Percentiles rank a stretch among this genome's conserved stretches.
phyloP scores from a whole-genome alignment of 345 rosid species.

The Erysimum cheiranthoides region DNA sequence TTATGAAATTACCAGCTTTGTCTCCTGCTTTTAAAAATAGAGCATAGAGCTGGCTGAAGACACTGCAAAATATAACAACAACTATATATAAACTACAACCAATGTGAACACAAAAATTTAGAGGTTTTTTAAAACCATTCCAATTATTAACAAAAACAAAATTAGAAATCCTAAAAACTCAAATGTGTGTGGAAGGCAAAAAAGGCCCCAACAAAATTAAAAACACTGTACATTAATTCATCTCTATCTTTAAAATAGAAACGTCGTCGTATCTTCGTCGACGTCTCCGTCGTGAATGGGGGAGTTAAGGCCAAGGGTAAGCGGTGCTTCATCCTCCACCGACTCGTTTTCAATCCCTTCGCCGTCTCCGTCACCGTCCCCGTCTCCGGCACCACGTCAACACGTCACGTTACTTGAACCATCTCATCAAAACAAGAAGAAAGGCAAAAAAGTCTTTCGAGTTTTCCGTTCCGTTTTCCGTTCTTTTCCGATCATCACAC shows the following conservation, averaged over 20 bases:
- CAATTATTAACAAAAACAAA: conserved; percentile 20
- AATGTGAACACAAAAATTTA: conserved; percentile 39
- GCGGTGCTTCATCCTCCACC: conserved; percentile 42
- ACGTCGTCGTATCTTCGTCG: conserved; percentile 31
- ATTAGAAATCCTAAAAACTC: conserved; percentile 19
- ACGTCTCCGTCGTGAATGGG: conserved; percentile 57
- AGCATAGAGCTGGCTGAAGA: conserved; percentile 34
- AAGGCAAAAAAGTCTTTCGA: conserved; percentile 60
- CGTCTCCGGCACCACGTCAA: conserved; percentile 48
- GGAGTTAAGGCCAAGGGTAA: conserved; percentile 53
- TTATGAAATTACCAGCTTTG: conserved; percentile 25
- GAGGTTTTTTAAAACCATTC: conserved; percentile 19
- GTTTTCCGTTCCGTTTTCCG: conserved; percentile 79
- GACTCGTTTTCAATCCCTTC: conserved; percentile 35
- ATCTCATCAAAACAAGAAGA: conserved; percentile 54
- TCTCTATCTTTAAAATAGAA: conserved; percentile 2
- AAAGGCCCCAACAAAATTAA: not conserved
- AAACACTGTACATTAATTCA: conserved; percentile 8
- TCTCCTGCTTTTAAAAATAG: conserved; percentile 40
- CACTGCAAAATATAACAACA: conserved; percentile 23
- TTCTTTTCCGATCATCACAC: conserved; percentile 72
- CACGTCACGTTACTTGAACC: conserved; percentile 73
- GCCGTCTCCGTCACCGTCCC: conserved; percentile 39
- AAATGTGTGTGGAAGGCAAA: conserved; percentile 30
- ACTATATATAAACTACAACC: conserved; percentile 40